Base-by-base conservation (phyloP, 2,329 filamentous ascomycete genomes). In the Hirsutella thompsonii region DNA sequence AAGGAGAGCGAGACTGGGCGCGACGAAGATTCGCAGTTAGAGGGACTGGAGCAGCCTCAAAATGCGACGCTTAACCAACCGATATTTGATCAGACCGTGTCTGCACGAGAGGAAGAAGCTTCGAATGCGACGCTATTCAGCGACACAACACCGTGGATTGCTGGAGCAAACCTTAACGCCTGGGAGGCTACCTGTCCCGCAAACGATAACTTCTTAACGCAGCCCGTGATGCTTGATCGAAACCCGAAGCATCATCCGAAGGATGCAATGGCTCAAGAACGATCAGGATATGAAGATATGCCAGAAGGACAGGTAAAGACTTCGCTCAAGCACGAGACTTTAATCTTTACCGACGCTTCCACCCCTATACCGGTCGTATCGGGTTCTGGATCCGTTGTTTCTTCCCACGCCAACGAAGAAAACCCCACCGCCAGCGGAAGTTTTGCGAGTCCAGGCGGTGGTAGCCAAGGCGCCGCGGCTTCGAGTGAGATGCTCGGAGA, bases 1-100 rank as follows among this genome's bases (percentile, higher is more conserved):
- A 87, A 90, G 55, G 84, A 94, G 42, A 81, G 84, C 42, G 86
- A 93, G 48, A 67, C 70, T 33, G 67, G 71, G 14, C 74, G 75
- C 42, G 74, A 80, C n/a, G 77, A 83, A 14, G 74, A 77, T 16
- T 68, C 75, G 26, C 62, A 66, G 61, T 38, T 48, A 66, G 44
- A 54, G 11, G 40, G 50, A 34, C 40, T 56, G 47, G 44, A 55
- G 45, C 16, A 20, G 5, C 18, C 26, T 11, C 29, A 20, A 4
- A 36, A 21, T n/a, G 28, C 20, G 14, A 36, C 29, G 9, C 29
- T 36, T 14, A 9, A 10, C 33, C 18, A 39, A 23, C 4, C 16
- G 20, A 20, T 26, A 14, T 18, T 21, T 33, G 9, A 8, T 4
- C 5, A 9, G 18, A 34, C 16, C 32, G 16, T 34, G 32, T 18